A percentile compares a stretch with the other conserved stretches of the same genome.
phyloP scores from a whole-genome alignment of 805 yeast genomes.

The Yarrowia sp. region DNA sequence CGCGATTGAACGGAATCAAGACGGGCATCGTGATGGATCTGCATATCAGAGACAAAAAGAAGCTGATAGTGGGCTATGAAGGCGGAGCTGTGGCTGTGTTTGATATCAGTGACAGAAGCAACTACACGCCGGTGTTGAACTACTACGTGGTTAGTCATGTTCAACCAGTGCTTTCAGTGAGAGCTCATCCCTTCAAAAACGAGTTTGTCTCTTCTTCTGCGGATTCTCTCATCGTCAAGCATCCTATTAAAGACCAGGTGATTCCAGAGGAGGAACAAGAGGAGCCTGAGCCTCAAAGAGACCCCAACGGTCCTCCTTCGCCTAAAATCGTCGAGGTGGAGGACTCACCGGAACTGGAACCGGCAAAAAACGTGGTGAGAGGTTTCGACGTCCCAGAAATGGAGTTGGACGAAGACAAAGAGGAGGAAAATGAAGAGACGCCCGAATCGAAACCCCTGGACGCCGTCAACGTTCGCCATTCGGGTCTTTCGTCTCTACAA shows the following conservation, averaged over 20 bases:
- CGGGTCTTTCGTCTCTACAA: conserved; percentile 14
- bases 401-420: not conserved
- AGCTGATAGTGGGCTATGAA: conserved; percentile 67
- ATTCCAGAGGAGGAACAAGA: conserved; percentile 18
- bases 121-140: conserved; percentile 41
- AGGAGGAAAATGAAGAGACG: too few relatives aligned
- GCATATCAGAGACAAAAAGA: conserved; percentile 49
- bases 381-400: conserved; percentile 10
- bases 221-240: conserved; percentile 48
- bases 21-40: conserved; percentile 75
- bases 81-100: conserved; percentile 64
- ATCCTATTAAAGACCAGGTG: conserved; percentile 39
- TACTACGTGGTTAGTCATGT: conserved; percentile 44
- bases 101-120: conserved; percentile 41
- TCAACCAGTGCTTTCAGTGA: conserved; percentile 49
- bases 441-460: conserved; percentile 7
- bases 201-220: conserved; percentile 49
- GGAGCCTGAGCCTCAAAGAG: not conserved
- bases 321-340: conserved; percentile 48
- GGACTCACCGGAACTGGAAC: conserved; percentile 44
- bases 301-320: conserved; percentile 24
- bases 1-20: conserved; percentile 44
- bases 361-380: conserved; percentile 40
- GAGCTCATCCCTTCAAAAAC: conserved; percentile 41
- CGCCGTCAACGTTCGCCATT: conserved; percentile 25